A percentile compares a stretch with the other conserved stretches of the same genome.
These are phyloP conservation scores for Blastocystis sp. DNA, from an alignment of 352 stramenopile genomes.

Conservation along the genomic window DNA sequence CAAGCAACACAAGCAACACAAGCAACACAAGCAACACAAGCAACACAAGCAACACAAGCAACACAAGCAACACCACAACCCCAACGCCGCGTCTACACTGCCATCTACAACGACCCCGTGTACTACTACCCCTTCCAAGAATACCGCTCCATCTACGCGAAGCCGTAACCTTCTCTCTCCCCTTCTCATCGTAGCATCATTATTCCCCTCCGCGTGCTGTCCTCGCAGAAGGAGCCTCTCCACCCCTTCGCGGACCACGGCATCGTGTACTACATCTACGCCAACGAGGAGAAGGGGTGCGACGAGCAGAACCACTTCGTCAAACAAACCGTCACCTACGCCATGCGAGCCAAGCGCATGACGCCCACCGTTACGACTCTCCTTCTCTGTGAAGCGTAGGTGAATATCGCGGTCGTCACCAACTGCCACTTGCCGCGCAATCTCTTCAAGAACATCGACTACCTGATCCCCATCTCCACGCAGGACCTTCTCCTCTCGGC, in stretches of 20 bases:
- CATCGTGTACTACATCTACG: constrained; percentile 11
- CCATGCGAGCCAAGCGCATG: background rate
- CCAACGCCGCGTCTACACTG: background rate
- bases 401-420: constrained; percentile 6
- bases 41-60: background rate
- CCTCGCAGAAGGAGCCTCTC: background rate
- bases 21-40: background rate
- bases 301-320: background rate
- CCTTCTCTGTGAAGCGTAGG: background rate
- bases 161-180: background rate
- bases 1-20: background rate
- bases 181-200: background rate
- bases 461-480: background rate
- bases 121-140: constrained; percentile 40
- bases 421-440: constrained; percentile 1
- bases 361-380: background rate
- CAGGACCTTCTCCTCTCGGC: background rate
- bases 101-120: background rate
- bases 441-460: background rate
- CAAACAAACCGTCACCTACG: constrained; percentile 5
- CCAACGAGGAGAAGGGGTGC: background rate
- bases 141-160: background rate
- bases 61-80: background rate
- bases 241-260: constrained; percentile 5
- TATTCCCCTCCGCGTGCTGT: background rate